These are phyloP conservation scores for Paramecium octaurelia DNA, from an alignment of 73 alveolate species.

Conservation along the genomic window DNA sequence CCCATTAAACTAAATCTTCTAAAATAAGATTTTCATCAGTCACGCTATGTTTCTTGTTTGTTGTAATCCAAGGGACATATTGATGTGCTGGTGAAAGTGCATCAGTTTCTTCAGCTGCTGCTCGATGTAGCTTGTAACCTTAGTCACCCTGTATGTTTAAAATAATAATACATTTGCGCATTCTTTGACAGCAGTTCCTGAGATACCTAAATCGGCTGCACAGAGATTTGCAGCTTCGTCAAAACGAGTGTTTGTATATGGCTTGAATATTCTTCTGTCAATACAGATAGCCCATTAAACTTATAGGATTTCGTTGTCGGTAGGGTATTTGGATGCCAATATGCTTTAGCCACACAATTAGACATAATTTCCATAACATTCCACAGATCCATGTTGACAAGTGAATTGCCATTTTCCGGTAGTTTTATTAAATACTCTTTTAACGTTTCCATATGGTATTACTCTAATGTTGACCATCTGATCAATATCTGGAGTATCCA, in stretches of 20 bases:
- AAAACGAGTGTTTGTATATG: slow-evolving; percentile 3
- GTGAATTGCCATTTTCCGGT: slow-evolving; percentile 17
- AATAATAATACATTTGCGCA: not conserved
- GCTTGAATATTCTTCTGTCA: not conserved
- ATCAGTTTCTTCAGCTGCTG: slow-evolving; percentile 62
- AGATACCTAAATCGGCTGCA: not conserved
- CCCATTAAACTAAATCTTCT: slow-evolving; percentile 36
- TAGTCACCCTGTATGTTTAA: not conserved
- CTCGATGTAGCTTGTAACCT: slow-evolving; percentile 41
- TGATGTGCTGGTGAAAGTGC: slow-evolving; percentile 54
- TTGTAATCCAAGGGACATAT: slow-evolving; percentile 60
- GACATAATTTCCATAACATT: slow-evolving; percentile 57
- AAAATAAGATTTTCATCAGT: slow-evolving; percentile 20
- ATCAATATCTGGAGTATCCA: slow-evolving; percentile 21
- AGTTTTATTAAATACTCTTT: not conserved
- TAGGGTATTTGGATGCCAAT: not conserved
- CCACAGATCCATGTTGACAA: slow-evolving; percentile 59
- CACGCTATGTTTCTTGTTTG: slow-evolving; percentile 35
- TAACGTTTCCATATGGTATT: slow-evolving; percentile 62
- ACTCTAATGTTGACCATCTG: slow-evolving; percentile 45
- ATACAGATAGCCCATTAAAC: not conserved
- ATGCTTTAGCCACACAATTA: slow-evolving; percentile 39
- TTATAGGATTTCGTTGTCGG: not conserved
- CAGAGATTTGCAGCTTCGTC: slow-evolving; percentile 10
- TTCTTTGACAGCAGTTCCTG: not conserved